A percentile compares a stretch with the other conserved stretches of the same genome.
These are phyloP conservation scores for Pyrenochaeta sp. DNA, from an alignment of 2,329 filamentous ascomycete genomes.

Conservation along the genomic window DNA sequence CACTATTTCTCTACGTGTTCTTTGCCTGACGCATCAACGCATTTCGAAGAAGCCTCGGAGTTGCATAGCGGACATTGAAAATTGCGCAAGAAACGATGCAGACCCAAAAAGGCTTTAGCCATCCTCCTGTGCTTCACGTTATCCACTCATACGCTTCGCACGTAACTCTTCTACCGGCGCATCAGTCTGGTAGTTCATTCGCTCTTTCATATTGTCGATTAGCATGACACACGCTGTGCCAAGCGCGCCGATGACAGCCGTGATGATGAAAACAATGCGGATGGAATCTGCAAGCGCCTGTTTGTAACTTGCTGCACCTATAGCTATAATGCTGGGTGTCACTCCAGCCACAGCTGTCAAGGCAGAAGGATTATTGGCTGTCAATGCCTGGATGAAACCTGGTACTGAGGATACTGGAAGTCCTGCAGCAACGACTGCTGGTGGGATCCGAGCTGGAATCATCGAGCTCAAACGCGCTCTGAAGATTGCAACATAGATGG, in stretches of 20 bases:
- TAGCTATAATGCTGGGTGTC: neutral
- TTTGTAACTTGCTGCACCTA: neutral
- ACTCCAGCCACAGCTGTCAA: neutral
- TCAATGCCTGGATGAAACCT: neutral
- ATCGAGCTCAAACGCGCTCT: neutral
- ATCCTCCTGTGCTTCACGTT: no score
- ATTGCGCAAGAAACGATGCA: no score
- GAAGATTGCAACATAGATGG: neutral
- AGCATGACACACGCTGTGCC: neutral
- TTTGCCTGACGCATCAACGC: no score
- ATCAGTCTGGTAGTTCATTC: neutral
- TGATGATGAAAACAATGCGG: neutral
- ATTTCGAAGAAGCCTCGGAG: no score
- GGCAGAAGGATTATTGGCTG: neutral
- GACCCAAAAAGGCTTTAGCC: no score
- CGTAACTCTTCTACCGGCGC: constrained; percentile 1
- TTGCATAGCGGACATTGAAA: no score
- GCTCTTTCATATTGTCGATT: neutral
- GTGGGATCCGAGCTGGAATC: neutral
- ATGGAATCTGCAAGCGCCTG: neutral
- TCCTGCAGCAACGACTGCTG: neutral
- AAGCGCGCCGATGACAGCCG: neutral
- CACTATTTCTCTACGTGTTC: no score
- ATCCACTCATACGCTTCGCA: no score
- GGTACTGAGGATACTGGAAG: neutral